Base-by-base conservation (phyloP, 2,329 filamentous ascomycete species). In the Diaporthe aspalathi region DNA sequence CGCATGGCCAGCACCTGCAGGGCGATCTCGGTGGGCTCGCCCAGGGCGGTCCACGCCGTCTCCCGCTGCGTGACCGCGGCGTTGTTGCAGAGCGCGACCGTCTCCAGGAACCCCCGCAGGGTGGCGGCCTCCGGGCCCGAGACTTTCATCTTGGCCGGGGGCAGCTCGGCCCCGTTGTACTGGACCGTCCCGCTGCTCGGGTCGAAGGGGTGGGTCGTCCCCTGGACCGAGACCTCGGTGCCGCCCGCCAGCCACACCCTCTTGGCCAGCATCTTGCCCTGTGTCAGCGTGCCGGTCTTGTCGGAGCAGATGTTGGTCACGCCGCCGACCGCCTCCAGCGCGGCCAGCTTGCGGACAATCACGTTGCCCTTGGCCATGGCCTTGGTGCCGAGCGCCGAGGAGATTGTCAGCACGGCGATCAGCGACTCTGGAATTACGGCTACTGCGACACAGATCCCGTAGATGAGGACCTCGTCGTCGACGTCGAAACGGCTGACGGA, bases 1-100 rank as follows among this genome's bases (percentile, higher is more conserved):
- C 92, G 89, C 82, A 91, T 90, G 57, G 91, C 91, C 73, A 94
- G 91, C 12, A 93, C 91, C 74, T 92, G 90, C 20, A 94, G 87
- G 14, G 92, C 91, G 72, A 94, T 92, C 75, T 94, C 92, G 4
- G 92, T 94, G 4, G 91, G 90, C 74, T 92, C 90, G 62, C 90
- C 91, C 52, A 90, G 81, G 24, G 89, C 89, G 52, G 83, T 85
- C 89, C 90, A 92, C 2, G 82, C 32, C 32, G 32, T 81, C n/a
- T 80, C 76, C 45, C 75, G 66, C 67, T 87, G 83, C 5, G 83
- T 84, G 32, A 89, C 84, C 14, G 80, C 82, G 16, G 87, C 80
- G 70, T 88, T 88, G 78, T 92, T 92, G 81, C 90, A 91, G 6
- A 92, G 84, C 2, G 88, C 85, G 27, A 91, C 83, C 16, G 88